Conservation (phyloP, 441 rosid species). For the Codiaeum variegatum region DNA sequence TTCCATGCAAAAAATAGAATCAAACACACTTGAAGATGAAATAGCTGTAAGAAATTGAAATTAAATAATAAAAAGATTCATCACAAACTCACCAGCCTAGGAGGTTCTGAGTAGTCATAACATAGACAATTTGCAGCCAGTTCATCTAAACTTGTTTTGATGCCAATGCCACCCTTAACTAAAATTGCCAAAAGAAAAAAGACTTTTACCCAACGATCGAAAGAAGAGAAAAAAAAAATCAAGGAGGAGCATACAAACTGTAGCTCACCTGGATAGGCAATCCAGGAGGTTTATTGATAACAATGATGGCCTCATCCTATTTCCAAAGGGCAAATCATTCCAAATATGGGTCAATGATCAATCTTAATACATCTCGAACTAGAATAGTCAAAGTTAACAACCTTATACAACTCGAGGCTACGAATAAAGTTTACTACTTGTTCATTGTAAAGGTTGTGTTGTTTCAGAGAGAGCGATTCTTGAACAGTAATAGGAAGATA, state of each 20-base stretch:
- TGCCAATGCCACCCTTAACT: slow-evolving; percentile 77
- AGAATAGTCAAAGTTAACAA: slow-evolving; percentile 26
- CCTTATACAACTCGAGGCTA: slow-evolving; percentile 74
- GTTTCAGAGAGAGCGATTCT: slow-evolving; percentile 35
- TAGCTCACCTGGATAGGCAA: slow-evolving; percentile 79
- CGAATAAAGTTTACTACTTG: slow-evolving; percentile 65
- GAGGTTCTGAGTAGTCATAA: slow-evolving; percentile 59
- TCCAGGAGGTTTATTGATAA: slow-evolving; percentile 79
- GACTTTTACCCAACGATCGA: background rate
- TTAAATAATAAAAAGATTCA: slow-evolving; percentile 13
- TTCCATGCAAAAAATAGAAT: background rate
- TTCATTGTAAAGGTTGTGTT: slow-evolving; percentile 37
- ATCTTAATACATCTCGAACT: slow-evolving; percentile 3
- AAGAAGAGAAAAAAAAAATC: background rate
- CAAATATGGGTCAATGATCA: slow-evolving; percentile 6
- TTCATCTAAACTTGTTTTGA: slow-evolving; percentile 78
- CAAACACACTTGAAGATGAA: background rate
- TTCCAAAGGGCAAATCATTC: slow-evolving; percentile 14
- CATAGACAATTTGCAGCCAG: slow-evolving; percentile 64
- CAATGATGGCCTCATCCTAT: slow-evolving; percentile 77
- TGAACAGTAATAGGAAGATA: slow-evolving; percentile 64
- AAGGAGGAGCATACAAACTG: slow-evolving; percentile 4
- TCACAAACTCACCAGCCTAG: slow-evolving; percentile 74
- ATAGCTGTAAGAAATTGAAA: background rate
- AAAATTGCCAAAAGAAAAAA: background rate